These are phyloP conservation scores for Cenchrus americanus DNA, from an alignment of 176 grass and related monocot species.

Conservation along the genomic window DNA sequence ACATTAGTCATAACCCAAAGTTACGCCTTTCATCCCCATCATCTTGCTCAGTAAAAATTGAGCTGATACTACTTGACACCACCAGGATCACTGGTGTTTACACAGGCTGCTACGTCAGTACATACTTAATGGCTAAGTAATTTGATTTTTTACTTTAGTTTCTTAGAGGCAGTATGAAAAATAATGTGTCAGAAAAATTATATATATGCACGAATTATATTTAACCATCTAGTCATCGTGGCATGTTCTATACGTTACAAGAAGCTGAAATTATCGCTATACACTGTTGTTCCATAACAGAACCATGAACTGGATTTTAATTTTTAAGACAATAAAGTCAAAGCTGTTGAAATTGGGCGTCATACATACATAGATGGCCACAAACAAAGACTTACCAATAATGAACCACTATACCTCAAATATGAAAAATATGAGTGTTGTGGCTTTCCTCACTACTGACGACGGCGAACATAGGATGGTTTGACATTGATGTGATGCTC, in stretches of 20 bases:
- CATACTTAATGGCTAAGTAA: not conserved
- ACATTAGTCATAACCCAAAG: constrained; percentile 23
- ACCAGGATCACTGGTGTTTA: not conserved
- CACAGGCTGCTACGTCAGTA: not conserved
- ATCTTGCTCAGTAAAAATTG: not conserved
- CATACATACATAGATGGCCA: constrained; percentile 17
- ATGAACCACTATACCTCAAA: not conserved
- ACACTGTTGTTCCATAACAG: not conserved
- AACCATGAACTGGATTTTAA: not conserved
- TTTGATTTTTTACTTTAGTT: not conserved
- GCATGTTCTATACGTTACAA: not conserved
- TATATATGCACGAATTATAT: not conserved
- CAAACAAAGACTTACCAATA: constrained; percentile 31
- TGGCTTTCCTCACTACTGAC: constrained; percentile 32
- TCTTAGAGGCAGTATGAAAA: not conserved
- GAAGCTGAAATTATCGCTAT: not conserved
- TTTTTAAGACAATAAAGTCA: constrained; percentile 17
- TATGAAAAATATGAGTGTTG: constrained; percentile 4
- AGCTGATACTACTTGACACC: not conserved
- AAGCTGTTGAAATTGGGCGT: constrained; percentile 4
- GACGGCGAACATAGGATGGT: constrained; percentile 12
- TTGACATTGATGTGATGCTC: constrained; percentile 17
- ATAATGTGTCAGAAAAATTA: not conserved
- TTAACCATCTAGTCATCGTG: not conserved
- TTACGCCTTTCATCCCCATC: not conserved